Evolutionary conservation across 805 yeast species (phyloP).

Genomic region (Starmera caribaea): DNA sequence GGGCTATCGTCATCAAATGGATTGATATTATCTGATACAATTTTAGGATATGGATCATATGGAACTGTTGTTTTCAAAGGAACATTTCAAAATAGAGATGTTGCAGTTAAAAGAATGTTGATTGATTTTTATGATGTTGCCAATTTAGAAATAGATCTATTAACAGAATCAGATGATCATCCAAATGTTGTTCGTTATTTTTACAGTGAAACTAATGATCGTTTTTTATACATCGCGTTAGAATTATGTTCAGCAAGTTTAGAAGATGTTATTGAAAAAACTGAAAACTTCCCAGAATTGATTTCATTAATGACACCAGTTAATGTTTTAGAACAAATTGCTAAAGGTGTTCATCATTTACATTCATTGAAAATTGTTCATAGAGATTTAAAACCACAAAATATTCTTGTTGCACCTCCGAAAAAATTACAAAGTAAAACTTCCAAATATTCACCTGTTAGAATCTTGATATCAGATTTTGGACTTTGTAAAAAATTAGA

Average conservation of each 20-base stretch:
- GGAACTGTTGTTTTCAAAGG: constrained; percentile 95
- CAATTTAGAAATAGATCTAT: constrained; percentile 74
- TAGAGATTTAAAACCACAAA: constrained; percentile 91
- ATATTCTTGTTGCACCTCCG: constrained; percentile 74
- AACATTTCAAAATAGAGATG: constrained; percentile 83
- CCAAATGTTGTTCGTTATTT: constrained; percentile 90
- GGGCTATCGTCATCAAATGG: constrained; percentile 22
- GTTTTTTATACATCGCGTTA: constrained; percentile 84
- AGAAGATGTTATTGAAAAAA: constrained; percentile 69
- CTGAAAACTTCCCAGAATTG: constrained; percentile 26
- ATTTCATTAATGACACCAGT: constrained; percentile 36
- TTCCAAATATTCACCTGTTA: constrained; percentile 30
- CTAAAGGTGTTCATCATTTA: constrained; percentile 75
- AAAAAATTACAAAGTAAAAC: constrained; percentile 27
- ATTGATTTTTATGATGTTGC: constrained; percentile 92
- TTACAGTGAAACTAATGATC: constrained; percentile 85
- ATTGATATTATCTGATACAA: constrained; percentile 54
- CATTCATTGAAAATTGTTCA: constrained; percentile 90
- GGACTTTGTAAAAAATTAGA: constrained; percentile 92
- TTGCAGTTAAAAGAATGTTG: constrained; percentile 91
- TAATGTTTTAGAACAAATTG: constrained; percentile 61
- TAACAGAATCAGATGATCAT: constrained; percentile 94
- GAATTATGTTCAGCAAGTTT: constrained; percentile 86
- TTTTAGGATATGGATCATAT: constrained; percentile 93
- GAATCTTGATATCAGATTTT: constrained; percentile 87